Evolutionary conservation across 169 alveolate species (phyloP), one percentile per base, ranked within the genome.

Genomic region (Cryptosporidium andersoni): DNA sequence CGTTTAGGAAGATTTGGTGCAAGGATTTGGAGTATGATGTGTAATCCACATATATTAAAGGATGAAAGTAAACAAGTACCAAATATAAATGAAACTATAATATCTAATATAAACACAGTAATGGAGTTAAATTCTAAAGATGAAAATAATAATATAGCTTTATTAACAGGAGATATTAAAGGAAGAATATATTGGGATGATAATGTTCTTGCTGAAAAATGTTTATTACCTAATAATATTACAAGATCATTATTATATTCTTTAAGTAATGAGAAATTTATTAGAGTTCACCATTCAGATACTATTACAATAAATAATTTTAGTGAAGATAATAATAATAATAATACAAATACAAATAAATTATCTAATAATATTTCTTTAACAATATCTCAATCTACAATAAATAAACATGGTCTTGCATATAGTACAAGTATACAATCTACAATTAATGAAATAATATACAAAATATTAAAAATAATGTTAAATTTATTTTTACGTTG

Each of bases 1-100:
- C 39, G 68, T 45, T 66, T 74, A 4, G 85, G 85, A 4, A 34
- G 34, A 7, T 60, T 74, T 11, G 85, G 85, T 9, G 55, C 85
- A 12, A 74, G 85, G 45, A 60, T 74, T 74, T 74, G 85, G 85
- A 74, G 85, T 49, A 74, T 74, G 85, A 74, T 74, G 85, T 74
- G 85, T 12, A 74, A 74, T 49, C 85, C 85, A 3, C 58, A 74
- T 16, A 45, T 74, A 9, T 11, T 58, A 6, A 58, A 11, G 7
- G 40, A 53, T 60, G 85, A 74, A 14, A 74, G 55, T 43, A 51
- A 74, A 9, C 7, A 14, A 25, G 85, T n/a, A 12, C 55, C 9
- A 42, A 14, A 64, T 9, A 37, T 8, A 11, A 43, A 48, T 4
- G 82, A 67, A 6, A 39, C 82, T 14, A 51, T 8, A 1, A 2